Base-by-base conservation (phyloP, 108 stramenopile species). In the Fragilaria radians region DNA sequence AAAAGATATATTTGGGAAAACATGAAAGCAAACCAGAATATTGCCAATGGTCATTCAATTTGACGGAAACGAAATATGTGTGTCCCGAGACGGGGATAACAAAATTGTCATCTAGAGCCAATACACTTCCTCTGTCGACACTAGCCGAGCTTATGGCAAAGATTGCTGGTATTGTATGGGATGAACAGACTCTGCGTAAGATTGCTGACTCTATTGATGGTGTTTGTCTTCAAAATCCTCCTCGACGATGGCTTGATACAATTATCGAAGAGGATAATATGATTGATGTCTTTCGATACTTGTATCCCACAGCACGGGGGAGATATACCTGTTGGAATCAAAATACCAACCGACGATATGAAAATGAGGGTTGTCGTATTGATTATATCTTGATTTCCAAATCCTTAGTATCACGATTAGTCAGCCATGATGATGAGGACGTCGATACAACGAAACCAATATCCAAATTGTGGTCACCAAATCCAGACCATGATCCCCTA, bases 251-350 rank as follows among this genome's bases (percentile, higher is more conserved):
- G 92, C 69, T 93, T 50, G 77, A 79, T 46, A 14, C 22, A 24
- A 30, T 91, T 1, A 21, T 89, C 32, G 64, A 79, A 18, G 72
- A 84, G 46, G 91, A 94, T 68, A 67, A 53, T 7, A 95, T 95
- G 94, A 82, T 91, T 5, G 94, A 95, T 63, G 63, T 80, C 0
- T 92, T 94, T 63, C 73, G 92, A 3, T 61, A 79, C 57, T 77
- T 81, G n/a, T 89, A 88, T 80, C 89, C 95, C 18, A 54, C 61
- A 48, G 92, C 92, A 52, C 66, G 81, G 57, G 86, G 69, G 0
- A 71, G 94, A 52, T 96, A 83, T 66, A 94, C 95, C 14, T 91
- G 89, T 62, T 96, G 91, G 91, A 52, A 94, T 67, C 95, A 96
- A 66, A 80, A 73, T 54, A 88, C 72, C 28, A 92, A 96, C 36